Evolutionary conservation across 78 protist species (phyloP).

Genomic region (Protostelium mycophagum): DNA sequence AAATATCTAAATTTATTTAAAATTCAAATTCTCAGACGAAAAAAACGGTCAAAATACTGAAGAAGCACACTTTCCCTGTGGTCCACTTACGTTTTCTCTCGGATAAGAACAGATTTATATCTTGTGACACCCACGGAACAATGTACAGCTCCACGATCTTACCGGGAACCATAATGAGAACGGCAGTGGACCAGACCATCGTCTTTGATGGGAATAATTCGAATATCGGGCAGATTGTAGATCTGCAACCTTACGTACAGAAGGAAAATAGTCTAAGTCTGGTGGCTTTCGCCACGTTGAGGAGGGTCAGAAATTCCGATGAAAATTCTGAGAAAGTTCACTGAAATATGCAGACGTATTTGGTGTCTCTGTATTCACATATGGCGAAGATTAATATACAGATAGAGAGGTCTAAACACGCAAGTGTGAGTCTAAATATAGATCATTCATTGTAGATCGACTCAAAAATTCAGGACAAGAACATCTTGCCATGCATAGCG

Average conservation of each 20-base stretch:
- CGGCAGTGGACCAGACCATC: not conserved
- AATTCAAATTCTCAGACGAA: not conserved
- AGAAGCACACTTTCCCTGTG: not conserved
- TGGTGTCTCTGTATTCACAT: not conserved
- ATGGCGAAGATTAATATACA: not conserved
- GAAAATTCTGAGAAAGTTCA: not conserved
- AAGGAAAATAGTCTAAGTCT: not conserved
- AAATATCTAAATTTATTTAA: no score
- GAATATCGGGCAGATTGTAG: not conserved
- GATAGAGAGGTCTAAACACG: not conserved
- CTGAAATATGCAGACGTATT: not conserved
- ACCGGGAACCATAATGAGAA: not conserved
- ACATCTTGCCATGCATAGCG: not conserved
- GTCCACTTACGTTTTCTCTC: not conserved
- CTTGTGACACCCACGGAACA: not conserved
- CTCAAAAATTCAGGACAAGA: not conserved
- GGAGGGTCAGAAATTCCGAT: not conserved
- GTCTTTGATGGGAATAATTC: not conserved
- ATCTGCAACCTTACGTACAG: not conserved
- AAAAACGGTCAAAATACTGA: not conserved
- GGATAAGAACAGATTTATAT: not conserved
- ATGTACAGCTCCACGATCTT: not conserved
- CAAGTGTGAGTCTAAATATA: no score
- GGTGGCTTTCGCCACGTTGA: not conserved
- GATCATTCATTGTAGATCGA: no score